Base-by-base conservation (phyloP, 2,329 filamentous ascomycete species). In the Pyricularia pennisetigena region DNA sequence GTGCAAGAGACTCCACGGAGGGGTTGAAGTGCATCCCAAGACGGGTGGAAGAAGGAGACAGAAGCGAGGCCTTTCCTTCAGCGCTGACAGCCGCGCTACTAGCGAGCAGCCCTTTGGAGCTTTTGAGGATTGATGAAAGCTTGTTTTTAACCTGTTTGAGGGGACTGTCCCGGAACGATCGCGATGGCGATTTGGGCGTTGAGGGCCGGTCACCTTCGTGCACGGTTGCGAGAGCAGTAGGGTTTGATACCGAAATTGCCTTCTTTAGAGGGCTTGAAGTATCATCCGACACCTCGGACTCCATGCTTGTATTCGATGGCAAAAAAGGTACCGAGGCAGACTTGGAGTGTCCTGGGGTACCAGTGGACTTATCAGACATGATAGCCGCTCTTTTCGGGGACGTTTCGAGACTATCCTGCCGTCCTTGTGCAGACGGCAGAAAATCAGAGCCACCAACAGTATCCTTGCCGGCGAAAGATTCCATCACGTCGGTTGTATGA, bases 141-240 rank as follows among this genome's bases (percentile, higher is more conserved):
- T 93, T 96, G 74, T 91, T 92, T 80, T 97, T 98, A 30, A 95
- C 94, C 67, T 95, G 93, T 78, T 94, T 97, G 69, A 97, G 79
- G 5, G 93, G 93, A 69, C 90, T 94, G 72, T 96, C 93, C 8
- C 84, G 82, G 73, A 86, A 82, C 65, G 76, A 80, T 68, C 86
- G 80, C 5, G 84, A 82, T 0, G 86, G 85, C 0, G 87, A 88
- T 72, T 87, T 88, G 71, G 84, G 80, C 76, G 85, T 79, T 76
- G 84, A 73, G 20, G 85, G 74, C 9, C 70, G 73, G 16, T 76
- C 75, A 7, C 75, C 71, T 69, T 84, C 82, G 0, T 76, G 70
- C 8, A 82, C 88, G 14, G 86, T 82, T 9, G 78, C 79, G 29
- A 84, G 76, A 23, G 23, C 57, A 24, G 81, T 75, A 7, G 84